These are phyloP conservation scores for Suillus placidus DNA, from an alignment of 768 basidiomycete species.

Conservation along the genomic window DNA sequence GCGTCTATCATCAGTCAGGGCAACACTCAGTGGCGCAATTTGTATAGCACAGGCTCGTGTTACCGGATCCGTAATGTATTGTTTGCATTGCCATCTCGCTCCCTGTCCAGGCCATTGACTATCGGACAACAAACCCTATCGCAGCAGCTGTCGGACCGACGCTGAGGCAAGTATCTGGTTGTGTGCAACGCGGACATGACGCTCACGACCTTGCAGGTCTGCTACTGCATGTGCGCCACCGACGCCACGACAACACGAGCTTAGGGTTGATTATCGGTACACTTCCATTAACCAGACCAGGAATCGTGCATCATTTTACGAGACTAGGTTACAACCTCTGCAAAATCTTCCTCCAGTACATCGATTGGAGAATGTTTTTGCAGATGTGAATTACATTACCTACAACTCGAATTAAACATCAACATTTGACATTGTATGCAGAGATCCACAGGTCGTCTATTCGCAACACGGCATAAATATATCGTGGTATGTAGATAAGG, in stretches of 20 bases:
- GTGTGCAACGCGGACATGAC: neutral
- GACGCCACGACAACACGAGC: neutral
- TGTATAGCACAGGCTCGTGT: neutral
- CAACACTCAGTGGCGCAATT: neutral
- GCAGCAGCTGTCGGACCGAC: neutral
- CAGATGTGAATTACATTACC: neutral
- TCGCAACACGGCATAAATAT: conserved; percentile 5
- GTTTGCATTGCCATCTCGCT: neutral
- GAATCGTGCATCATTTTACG: neutral
- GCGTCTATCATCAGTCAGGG: neutral
- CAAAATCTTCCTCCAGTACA: neutral
- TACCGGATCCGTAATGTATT: neutral
- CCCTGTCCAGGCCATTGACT: neutral
- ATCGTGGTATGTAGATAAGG: conserved; percentile 1
- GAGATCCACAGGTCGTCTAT: neutral
- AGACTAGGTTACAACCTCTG: neutral
- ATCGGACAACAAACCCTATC: neutral
- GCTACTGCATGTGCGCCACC: neutral
- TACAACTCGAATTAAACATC: neutral
- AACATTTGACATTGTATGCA: neutral
- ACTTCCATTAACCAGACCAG: neutral
- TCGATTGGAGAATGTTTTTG: neutral
- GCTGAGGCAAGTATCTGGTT: neutral
- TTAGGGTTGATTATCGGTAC: neutral
- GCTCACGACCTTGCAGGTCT: neutral